These are phyloP conservation scores for Tuber melanosporum DNA, from an alignment of 495 filamentous ascomycete genomes.

Conservation along the genomic window DNA sequence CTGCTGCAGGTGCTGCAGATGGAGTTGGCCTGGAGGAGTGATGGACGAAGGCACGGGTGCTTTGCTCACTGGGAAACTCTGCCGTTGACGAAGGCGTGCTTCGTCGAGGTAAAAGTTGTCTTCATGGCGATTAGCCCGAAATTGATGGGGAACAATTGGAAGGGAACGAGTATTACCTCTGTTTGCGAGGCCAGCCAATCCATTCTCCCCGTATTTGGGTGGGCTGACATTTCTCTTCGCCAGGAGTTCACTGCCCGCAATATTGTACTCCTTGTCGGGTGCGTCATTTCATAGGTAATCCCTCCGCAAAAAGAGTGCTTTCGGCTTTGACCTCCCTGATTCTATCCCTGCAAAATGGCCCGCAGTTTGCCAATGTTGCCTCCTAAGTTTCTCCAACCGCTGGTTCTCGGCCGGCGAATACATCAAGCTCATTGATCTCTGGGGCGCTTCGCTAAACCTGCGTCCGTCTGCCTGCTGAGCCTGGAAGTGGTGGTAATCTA, in stretches of 20 bases:
- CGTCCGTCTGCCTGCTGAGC: conserved; percentile 28
- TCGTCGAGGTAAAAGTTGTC: conserved; percentile 39
- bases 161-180: conserved; percentile 38
- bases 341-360: conserved; percentile 58
- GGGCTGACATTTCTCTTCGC: conserved; percentile 34
- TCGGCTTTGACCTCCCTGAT: conserved; percentile 59
- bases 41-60: conserved; percentile 30
- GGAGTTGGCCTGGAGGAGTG: conserved; percentile 37
- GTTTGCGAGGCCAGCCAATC: conserved; percentile 18
- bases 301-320: conserved; percentile 81
- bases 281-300: conserved; percentile 33
- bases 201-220: conserved; percentile 37
- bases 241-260: conserved; percentile 25
- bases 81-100: conserved; percentile 34
- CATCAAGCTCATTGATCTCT: conserved; percentile 40
- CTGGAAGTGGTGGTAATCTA: conserved; percentile 37
- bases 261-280: conserved; percentile 32
- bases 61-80: conserved; percentile 31
- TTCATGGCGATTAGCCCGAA: conserved; percentile 18
- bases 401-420: conserved; percentile 55
- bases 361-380: conserved; percentile 80
- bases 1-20: conserved; percentile 48
- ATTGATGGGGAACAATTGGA: conserved; percentile 29
- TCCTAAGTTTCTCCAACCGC: conserved; percentile 69
- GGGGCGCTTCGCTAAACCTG: conserved; percentile 38